A percentile compares a stretch with the other conserved stretches of the same genome.
phyloP scores from a whole-genome alignment of 1,284 basidiomycete genomes.

The Microbotryum silenes-acaulis region DNA sequence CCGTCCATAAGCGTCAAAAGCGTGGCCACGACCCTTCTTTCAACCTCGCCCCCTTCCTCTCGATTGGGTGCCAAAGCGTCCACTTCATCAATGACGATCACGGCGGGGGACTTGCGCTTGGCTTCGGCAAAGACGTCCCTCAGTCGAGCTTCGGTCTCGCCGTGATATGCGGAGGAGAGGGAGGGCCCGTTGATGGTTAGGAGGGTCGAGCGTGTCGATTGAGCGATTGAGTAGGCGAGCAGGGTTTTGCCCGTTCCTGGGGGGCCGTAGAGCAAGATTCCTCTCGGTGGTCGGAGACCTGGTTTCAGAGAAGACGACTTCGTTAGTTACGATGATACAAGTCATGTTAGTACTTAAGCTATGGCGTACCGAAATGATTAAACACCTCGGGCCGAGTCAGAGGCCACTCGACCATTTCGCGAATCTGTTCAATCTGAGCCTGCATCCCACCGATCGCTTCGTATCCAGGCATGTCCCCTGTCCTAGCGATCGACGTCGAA shows the following conservation, averaged over 20 bases:
- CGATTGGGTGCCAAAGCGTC: slow-evolving; percentile 87
- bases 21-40: slow-evolving; percentile 90
- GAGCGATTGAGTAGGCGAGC: slow-evolving; percentile 77
- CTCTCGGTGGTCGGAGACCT: slow-evolving; percentile 82
- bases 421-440: slow-evolving; percentile 79
- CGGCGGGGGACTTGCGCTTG: slow-evolving; percentile 61
- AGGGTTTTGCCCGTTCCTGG: slow-evolving; percentile 94
- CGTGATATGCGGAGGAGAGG: slow-evolving; percentile 87
- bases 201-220: slow-evolving; percentile 59
- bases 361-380: slow-evolving; percentile 63
- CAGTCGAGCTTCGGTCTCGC: slow-evolving; percentile 87
- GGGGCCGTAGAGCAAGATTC: slow-evolving; percentile 82
- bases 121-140: slow-evolving; percentile 85
- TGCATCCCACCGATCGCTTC: slow-evolving; percentile 78
- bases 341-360: slow-evolving; percentile 4
- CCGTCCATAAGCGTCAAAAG: slow-evolving; percentile 93
- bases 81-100: slow-evolving; percentile 92
- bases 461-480: slow-evolving; percentile 40
- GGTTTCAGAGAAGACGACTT: not conserved
- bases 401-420: slow-evolving; percentile 90
- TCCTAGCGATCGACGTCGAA: slow-evolving; percentile 36
- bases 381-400: slow-evolving; percentile 84
- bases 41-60: slow-evolving; percentile 85
- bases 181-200: slow-evolving; percentile 90
- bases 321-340: not conserved